Evolutionary conservation across 2,329 filamentous ascomycete species (phyloP).

Genomic region (Aspergillus uvarum): DNA sequence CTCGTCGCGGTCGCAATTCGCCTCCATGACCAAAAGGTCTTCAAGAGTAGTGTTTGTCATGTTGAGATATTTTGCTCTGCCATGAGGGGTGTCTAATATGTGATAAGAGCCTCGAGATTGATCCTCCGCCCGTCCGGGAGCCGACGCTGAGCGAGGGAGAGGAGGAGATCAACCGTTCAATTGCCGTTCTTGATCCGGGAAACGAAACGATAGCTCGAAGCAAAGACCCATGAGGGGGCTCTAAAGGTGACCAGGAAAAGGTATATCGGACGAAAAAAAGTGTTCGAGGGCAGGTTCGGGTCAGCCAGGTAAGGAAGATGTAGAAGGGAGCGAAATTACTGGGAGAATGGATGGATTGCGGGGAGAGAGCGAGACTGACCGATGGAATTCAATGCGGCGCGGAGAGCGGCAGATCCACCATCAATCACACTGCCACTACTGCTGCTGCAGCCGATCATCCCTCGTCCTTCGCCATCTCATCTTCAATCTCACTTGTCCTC

Average conservation of each 20-base stretch:
- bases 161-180: conserved; percentile 17
- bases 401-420: conserved; percentile 18
- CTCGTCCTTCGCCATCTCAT: not conserved
- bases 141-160: conserved; percentile 8
- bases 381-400: not conserved
- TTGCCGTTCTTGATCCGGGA: conserved; percentile 16
- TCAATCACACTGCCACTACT: not conserved
- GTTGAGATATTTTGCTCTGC: not conserved
- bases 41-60: conserved; percentile 32
- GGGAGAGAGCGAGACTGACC: not conserved
- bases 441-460: not conserved
- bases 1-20: conserved; percentile 29
- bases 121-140: not conserved
- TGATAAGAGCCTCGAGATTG: not conserved
- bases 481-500: conserved; percentile 3
- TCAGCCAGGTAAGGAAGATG: conserved; percentile 6
- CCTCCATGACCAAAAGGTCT: conserved; percentile 33
- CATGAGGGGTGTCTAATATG: conserved; percentile 1
- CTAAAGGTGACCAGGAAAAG: not conserved
- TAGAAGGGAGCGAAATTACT: conserved; percentile 11
- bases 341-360: conserved; percentile 8
- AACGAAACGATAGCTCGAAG: conserved; percentile 25
- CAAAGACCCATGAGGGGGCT: conserved; percentile 24
- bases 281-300: not conserved
- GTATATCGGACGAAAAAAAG: conserved; percentile 12